These are phyloP conservation scores for Cystofilobasidium bisporidii DNA, from an alignment of 768 basidiomycete species.

Conservation along the genomic window DNA sequence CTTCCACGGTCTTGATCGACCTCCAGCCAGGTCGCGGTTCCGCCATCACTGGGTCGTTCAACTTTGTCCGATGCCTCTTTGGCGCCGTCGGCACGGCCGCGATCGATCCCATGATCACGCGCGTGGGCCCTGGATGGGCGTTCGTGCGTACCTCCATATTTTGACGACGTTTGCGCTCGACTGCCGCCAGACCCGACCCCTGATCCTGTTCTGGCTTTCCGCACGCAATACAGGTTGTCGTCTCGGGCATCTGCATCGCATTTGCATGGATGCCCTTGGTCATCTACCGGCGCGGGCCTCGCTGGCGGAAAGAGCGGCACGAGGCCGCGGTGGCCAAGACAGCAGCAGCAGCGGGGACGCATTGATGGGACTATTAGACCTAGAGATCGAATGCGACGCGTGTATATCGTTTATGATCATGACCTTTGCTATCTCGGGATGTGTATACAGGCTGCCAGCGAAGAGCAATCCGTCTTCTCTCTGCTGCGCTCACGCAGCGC, in stretches of 20 bases:
- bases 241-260: not conserved
- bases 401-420: not conserved
- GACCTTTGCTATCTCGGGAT: no score
- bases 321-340: not conserved
- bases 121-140: conserved; percentile 3
- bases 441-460: no score
- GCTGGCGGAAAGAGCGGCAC: not conserved
- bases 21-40: not conserved
- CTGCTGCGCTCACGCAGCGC: no score
- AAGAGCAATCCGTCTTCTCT: no score
- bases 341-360: not conserved
- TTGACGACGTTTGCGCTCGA: no score
- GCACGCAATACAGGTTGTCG: not conserved
- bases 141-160: not conserved
- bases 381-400: no score
- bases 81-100: conserved; percentile 5
- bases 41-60: not conserved
- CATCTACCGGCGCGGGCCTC: not conserved
- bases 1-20: conserved; percentile 1
- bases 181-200: no score
- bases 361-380: not conserved
- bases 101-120: not conserved
- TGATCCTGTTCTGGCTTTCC: no score
- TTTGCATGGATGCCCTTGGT: not conserved
- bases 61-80: conserved; percentile 2